Percentiles rank a stretch among this genome's conserved stretches.
Evolutionary conservation across 768 basidiomycete genomes (phyloP).

Genomic region (Cyclocybe aegerita): DNA sequence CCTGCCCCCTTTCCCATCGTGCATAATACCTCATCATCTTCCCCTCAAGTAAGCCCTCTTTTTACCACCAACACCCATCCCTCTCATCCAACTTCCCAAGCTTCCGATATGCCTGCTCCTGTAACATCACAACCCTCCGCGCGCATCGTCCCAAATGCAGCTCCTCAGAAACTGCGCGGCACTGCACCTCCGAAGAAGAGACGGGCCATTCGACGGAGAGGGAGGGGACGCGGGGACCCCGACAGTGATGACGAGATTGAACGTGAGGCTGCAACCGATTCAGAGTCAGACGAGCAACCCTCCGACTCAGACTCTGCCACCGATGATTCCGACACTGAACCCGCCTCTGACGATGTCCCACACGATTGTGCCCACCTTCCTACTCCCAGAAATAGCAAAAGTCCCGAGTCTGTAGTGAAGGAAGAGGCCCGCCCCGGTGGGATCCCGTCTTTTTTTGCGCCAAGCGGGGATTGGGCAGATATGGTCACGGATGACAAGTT

Average conservation of each 20-base stretch:
- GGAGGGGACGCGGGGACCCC: slow-evolving; percentile 54
- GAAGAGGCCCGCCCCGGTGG: slow-evolving; percentile 26
- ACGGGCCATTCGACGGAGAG: slow-evolving; percentile 57
- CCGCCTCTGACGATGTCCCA: slow-evolving; percentile 62
- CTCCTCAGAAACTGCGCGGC: slow-evolving; percentile 32
- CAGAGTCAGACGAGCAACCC: slow-evolving; percentile 57
- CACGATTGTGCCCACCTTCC: slow-evolving; percentile 52
- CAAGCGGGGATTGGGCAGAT: slow-evolving; percentile 72
- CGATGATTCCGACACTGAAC: slow-evolving; percentile 70
- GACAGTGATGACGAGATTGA: slow-evolving; percentile 80
- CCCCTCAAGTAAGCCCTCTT: slow-evolving; percentile 34
- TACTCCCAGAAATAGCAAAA: slow-evolving; percentile 70
- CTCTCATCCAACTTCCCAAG: slow-evolving; percentile 5
- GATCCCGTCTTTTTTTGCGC: slow-evolving; percentile 51
- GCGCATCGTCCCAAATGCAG: slow-evolving; percentile 27
- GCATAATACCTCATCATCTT: slow-evolving; percentile 23
- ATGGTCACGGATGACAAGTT: slow-evolving; percentile 75
- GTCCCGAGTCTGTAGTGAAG: slow-evolving; percentile 39
- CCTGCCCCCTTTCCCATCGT: slow-evolving; percentile 20
- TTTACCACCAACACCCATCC: neutral
- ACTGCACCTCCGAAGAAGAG: slow-evolving; percentile 37
- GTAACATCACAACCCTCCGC: slow-evolving; percentile 33
- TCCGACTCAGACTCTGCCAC: slow-evolving; percentile 60
- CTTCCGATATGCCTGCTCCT: slow-evolving; percentile 45
- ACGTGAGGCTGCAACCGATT: slow-evolving; percentile 70